Evolutionary conservation across 192 early-diverging fungal species (phyloP).

Genomic region (Lobosporangium transversale): DNA sequence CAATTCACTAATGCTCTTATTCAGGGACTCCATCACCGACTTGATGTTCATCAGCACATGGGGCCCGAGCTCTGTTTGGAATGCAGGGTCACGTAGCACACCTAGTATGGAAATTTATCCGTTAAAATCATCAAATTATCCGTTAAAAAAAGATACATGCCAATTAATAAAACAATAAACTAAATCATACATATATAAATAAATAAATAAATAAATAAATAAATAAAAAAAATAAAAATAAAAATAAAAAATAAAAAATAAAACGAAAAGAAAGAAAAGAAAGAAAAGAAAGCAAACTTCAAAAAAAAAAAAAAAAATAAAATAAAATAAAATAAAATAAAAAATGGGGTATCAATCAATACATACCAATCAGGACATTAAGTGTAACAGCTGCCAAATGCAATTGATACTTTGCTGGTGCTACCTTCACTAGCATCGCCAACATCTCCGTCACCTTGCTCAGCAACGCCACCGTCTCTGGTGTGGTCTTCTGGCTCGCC

Average conservation of each 20-base stretch:
- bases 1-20: conserved; percentile 13
- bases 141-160: too few species aligned
- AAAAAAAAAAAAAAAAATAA: neutral
- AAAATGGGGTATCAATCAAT: too few species aligned
- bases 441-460: conserved; percentile 56
- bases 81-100: conserved; percentile 55
- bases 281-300: neutral
- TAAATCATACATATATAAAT: too few species aligned
- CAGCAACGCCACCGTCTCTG: conserved; percentile 44
- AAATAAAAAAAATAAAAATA: too few species aligned
- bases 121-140: too few species aligned
- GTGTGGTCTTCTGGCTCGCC: conserved; percentile 25
- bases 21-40: conserved; percentile 53
- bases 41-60: conserved; percentile 60
- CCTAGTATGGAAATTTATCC: too few species aligned
- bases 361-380: conserved; percentile 59
- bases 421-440: conserved; percentile 53
- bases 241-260: too few species aligned
- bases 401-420: conserved; percentile 56
- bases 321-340: neutral
- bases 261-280: too few species aligned
- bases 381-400: conserved; percentile 62
- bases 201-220: too few species aligned
- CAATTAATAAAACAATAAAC: too few species aligned
- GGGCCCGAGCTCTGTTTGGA: conserved; percentile 56